Evolutionary conservation across 192 early-diverging fungal genomes (phyloP).

Genomic region (Thamnidium elegans): DNA sequence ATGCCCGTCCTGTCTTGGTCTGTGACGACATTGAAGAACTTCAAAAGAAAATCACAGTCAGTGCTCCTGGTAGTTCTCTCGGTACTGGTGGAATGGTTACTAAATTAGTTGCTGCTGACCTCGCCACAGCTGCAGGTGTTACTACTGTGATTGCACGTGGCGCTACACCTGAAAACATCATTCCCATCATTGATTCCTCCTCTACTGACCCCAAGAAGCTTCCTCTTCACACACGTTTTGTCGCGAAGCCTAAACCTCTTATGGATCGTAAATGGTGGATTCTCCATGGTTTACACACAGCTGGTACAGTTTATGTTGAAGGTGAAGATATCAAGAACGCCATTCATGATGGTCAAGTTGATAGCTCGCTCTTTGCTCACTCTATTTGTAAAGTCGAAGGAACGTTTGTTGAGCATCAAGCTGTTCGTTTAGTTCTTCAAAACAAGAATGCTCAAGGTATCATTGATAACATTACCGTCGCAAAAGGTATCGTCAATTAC

Average conservation of each 20-base stretch:
- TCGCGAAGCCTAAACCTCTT: slow-evolving; percentile 80
- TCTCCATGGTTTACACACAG: slow-evolving; percentile 84
- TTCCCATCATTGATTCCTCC: slow-evolving; percentile 64
- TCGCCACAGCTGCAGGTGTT: slow-evolving; percentile 91
- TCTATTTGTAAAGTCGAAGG: slow-evolving; percentile 83
- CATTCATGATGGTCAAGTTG: slow-evolving; percentile 61
- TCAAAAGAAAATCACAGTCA: slow-evolving; percentile 74
- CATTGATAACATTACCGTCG: slow-evolving; percentile 65
- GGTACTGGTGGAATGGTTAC: slow-evolving; percentile 99
- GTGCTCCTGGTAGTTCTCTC: slow-evolving; percentile 79
- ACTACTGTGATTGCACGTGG: slow-evolving; percentile 86
- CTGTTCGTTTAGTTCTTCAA: slow-evolving; percentile 72
- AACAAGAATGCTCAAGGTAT: slow-evolving; percentile 38
- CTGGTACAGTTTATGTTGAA: slow-evolving; percentile 81
- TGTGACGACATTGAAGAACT: slow-evolving; percentile 84
- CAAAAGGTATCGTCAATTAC: slow-evolving; percentile 91
- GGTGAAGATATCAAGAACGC: slow-evolving; percentile 73
- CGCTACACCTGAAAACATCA: slow-evolving; percentile 71
- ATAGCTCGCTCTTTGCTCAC: slow-evolving; percentile 80
- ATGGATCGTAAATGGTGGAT: slow-evolving; percentile 99
- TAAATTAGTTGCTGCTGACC: slow-evolving; percentile 95
- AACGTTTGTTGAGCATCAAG: slow-evolving; percentile 80
- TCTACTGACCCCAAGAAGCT: background rate
- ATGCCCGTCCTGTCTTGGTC: slow-evolving; percentile 81
- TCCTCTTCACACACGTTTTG: slow-evolving; percentile 86